Conservation (phyloP, 2,329 filamentous ascomycete genomes). For the Arthroderma sp. region DNA sequence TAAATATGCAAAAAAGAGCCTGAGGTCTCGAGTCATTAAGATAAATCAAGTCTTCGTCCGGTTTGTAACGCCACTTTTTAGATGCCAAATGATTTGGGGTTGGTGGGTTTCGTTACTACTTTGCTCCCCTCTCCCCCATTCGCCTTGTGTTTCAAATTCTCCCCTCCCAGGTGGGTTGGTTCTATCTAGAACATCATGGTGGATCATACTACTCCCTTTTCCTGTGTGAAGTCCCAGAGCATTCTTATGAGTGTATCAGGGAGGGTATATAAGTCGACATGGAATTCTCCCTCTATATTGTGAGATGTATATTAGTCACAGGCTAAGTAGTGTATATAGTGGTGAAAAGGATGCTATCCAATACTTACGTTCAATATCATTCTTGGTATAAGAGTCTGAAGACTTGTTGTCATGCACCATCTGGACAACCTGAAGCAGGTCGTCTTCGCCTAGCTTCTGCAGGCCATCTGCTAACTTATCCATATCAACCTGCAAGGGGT, state of each 20-base stretch:
- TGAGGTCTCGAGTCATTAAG: not conserved
- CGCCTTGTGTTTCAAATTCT: not conserved
- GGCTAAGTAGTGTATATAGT: conserved; percentile 19
- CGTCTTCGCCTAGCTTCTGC: conserved; percentile 81
- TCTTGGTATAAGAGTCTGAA: conserved; percentile 89
- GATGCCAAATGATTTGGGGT: not conserved
- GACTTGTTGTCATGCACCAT: conserved; percentile 97
- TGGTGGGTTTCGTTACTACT: not conserved
- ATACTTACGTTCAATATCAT: conserved; percentile 83
- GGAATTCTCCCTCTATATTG: conserved; percentile 78
- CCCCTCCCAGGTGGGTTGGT: not conserved
- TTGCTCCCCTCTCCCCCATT: not conserved
- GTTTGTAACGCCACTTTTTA: not conserved
- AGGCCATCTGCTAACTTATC: conserved; percentile 92
- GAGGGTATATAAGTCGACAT: conserved; percentile 95
- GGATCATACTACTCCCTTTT: conserved; percentile 31
- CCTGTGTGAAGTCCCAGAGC: conserved; percentile 75
- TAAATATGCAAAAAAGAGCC: not conserved
- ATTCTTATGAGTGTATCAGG: conserved; percentile 80
- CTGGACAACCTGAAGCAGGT: conserved; percentile 87
- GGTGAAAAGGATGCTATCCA: too few relatives aligned
- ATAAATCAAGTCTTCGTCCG: not conserved
- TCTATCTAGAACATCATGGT: not conserved
- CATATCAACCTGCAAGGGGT: conserved; percentile 56
- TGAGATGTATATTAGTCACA: conserved; percentile 22